These are phyloP conservation scores for Trichosporon coremiiforme DNA, from an alignment of 1,284 basidiomycete genomes.

Conservation along the genomic window DNA sequence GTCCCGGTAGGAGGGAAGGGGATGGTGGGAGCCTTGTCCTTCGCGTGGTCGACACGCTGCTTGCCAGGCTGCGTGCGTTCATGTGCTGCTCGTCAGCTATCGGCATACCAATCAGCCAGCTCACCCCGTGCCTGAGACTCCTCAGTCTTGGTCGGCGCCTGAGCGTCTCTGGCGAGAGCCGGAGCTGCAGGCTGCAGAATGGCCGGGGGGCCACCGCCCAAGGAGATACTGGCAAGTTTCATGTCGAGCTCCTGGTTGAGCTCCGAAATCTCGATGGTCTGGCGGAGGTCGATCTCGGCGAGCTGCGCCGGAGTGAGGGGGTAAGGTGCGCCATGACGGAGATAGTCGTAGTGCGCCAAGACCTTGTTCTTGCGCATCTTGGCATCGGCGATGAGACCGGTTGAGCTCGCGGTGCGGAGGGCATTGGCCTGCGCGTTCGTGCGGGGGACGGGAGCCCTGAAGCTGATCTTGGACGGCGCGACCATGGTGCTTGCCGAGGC, in stretches of 20 bases:
- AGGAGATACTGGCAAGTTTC: background rate
- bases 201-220: too few species aligned
- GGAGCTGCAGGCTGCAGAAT: too few species aligned
- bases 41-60: too few species aligned
- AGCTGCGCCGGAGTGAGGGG: background rate
- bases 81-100: too few species aligned
- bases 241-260: background rate
- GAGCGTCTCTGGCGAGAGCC: too few species aligned
- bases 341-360: background rate
- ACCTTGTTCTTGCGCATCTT: background rate
- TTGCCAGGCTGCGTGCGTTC: too few species aligned
- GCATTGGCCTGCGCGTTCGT: background rate
- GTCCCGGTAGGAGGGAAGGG: too few species aligned
- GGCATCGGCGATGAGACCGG: background rate
- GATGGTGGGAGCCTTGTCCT: too few species aligned
- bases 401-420: background rate
- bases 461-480: background rate
- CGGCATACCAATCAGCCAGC: too few species aligned
- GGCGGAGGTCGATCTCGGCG: background rate
- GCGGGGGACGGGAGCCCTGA: background rate
- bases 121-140: too few species aligned
- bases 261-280: background rate
- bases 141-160: too few species aligned
- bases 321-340: background rate
- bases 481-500: background rate